Percentiles rank a stretch among this genome's conserved stretches.
phyloP scores from a whole-genome alignment of 1,284 basidiomycete species.

The Rhodotorula sp. region DNA sequence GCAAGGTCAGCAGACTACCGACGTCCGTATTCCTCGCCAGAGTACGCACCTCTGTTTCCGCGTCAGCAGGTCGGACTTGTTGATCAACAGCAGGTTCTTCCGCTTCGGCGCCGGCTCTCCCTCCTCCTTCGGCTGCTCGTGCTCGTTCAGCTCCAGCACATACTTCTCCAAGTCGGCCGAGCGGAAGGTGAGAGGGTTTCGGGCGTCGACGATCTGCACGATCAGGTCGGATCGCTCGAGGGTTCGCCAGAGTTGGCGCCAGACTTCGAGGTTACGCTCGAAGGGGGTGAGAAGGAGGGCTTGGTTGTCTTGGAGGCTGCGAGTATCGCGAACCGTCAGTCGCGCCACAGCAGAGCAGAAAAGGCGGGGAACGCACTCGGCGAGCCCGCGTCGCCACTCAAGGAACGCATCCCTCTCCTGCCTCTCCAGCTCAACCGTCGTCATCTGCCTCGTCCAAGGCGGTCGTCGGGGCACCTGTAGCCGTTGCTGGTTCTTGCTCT shows the following conservation, averaged over 20 bases:
- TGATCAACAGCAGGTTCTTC: constrained; percentile 81
- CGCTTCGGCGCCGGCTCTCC: constrained; percentile 51
- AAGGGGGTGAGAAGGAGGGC: constrained; percentile 86
- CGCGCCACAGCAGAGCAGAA: rapidly evolving
- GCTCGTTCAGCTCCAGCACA: constrained; percentile 55
- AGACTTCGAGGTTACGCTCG: constrained; percentile 93
- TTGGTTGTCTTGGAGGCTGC: constrained; percentile 70
- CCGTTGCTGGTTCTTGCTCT: constrained; percentile 67
- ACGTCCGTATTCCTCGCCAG: neutral
- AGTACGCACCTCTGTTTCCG: constrained; percentile 70
- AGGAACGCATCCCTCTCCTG: constrained; percentile 85
- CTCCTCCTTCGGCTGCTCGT: neutral
- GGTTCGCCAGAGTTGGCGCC: constrained; percentile 94
- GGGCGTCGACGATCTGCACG: constrained; percentile 92
- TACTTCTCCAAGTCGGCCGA: constrained; percentile 90
- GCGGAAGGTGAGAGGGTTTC: constrained; percentile 85
- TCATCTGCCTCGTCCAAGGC: constrained; percentile 77
- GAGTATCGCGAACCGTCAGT: neutral
- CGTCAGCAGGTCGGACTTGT: constrained; percentile 93
- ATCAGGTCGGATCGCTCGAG: constrained; percentile 88
- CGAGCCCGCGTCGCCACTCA: constrained; percentile 86
- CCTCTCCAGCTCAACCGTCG: constrained; percentile 71
- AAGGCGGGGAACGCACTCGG: constrained; percentile 61
- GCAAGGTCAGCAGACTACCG: neutral
- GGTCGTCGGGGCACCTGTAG: constrained; percentile 79